Conservation (phyloP, 306 rosid species). For the Medicago ruthenica region DNA sequence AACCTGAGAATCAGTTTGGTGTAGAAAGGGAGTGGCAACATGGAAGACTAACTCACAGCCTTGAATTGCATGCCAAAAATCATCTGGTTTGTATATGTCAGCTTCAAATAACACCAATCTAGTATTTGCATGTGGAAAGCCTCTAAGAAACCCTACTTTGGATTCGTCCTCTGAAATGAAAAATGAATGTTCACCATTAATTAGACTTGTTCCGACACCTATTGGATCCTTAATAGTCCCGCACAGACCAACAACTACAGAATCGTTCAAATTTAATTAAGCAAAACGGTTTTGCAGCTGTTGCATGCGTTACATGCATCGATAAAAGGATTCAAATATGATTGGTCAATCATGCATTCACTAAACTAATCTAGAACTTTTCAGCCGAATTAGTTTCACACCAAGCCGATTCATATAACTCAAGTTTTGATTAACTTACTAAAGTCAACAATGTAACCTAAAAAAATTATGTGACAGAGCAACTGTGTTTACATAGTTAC, state of each 20-base stretch:
- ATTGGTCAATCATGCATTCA: too few relatives aligned
- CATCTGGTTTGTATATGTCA: slow-evolving; percentile 48
- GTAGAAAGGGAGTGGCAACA: slow-evolving; percentile 50
- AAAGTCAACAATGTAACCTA: too few relatives aligned
- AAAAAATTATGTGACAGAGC: too few relatives aligned
- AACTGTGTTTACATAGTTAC: too few relatives aligned
- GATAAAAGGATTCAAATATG: neutral
- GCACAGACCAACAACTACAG: too few relatives aligned
- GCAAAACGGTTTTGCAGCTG: neutral
- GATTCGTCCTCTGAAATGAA: slow-evolving; percentile 50
- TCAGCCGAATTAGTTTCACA: too few relatives aligned
- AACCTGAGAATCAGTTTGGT: slow-evolving; percentile 50
- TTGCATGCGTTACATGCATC: too few relatives aligned
- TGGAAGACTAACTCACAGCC: slow-evolving; percentile 64
- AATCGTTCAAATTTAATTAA: neutral
- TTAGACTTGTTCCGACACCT: too few relatives aligned
- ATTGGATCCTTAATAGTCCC: too few relatives aligned
- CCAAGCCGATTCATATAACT: too few relatives aligned
- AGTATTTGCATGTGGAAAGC: slow-evolving; percentile 47
- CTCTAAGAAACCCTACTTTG: slow-evolving; percentile 49
- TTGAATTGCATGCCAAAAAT: slow-evolving; percentile 43
- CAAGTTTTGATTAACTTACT: too few relatives aligned
- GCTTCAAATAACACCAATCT: slow-evolving; percentile 59
- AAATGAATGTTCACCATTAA: neutral
- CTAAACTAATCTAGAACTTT: too few relatives aligned